These are phyloP conservation scores for Hypoxylon sp. DNA, from an alignment of 2,329 filamentous ascomycete species.

Conservation along the genomic window DNA sequence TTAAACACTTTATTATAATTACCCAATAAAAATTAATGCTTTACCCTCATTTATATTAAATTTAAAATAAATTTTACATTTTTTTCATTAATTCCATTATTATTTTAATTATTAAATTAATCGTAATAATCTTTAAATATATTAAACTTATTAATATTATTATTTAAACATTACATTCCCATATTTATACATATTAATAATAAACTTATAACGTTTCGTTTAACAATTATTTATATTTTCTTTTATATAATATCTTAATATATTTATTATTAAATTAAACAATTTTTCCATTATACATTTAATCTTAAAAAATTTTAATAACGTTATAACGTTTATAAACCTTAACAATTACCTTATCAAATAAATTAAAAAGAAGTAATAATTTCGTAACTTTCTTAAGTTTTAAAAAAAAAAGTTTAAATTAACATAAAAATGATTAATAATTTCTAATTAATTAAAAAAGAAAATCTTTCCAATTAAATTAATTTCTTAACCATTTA, in stretches of 20 bases:
- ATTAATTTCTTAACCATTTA: background rate
- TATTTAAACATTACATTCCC: too few relatives aligned
- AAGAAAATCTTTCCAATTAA: too few relatives aligned
- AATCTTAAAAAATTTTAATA: background rate
- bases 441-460: background rate
- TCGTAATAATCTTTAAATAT: background rate
- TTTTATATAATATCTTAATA: too few relatives aligned
- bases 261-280: background rate
- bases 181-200: too few relatives aligned
- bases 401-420: background rate
- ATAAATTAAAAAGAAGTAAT: background rate
- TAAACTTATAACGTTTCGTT: too few relatives aligned
- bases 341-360: slow-evolving; percentile 1
- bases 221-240: too few relatives aligned
- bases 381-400: background rate
- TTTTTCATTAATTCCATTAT: too few relatives aligned
- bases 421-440: slow-evolving; percentile 1
- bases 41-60: background rate
- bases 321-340: background rate
- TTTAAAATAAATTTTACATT: background rate
- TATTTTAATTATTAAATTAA: too few relatives aligned
- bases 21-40: background rate
- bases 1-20: background rate
- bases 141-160: too few relatives aligned
- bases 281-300: too few relatives aligned